These are phyloP conservation scores for Leishmania major DNA, from an alignment of 208 protist species.

Conservation along the genomic window DNA sequence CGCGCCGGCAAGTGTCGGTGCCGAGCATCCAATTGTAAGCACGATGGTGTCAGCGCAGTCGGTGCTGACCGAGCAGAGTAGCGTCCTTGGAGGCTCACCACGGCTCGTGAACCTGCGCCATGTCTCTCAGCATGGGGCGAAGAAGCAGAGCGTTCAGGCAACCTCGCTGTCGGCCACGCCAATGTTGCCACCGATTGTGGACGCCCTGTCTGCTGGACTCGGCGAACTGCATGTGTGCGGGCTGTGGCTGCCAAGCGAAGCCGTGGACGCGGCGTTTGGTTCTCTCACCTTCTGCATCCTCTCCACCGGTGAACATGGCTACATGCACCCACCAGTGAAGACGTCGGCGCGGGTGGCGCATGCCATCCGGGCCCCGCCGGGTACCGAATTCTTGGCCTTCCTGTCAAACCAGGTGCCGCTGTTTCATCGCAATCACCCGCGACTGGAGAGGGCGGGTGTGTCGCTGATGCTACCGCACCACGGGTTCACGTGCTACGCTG, in stretches of 20 bases:
- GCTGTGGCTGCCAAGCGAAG: conserved; percentile 32
- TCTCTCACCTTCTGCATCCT: conserved; percentile 74
- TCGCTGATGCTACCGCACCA: conserved; percentile 65
- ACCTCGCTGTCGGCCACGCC: background rate
- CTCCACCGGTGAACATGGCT: conserved; percentile 65
- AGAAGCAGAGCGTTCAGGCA: background rate
- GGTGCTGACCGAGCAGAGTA: background rate
- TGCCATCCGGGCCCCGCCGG: conserved; percentile 35
- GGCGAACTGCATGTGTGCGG: conserved; percentile 40
- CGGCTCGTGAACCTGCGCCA: background rate
- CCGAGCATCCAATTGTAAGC: background rate
- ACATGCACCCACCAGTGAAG: conserved; percentile 46
- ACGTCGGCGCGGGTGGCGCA: conserved; percentile 20
- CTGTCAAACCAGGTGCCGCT: conserved; percentile 67
- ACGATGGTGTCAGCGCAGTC: background rate
- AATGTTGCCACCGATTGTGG: background rate
- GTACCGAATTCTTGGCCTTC: conserved; percentile 53
- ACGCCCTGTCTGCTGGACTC: background rate
- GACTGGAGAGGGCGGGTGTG: background rate
- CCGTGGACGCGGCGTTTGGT: conserved; percentile 58
- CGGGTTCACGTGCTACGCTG: conserved; percentile 72
- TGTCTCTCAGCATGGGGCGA: background rate
- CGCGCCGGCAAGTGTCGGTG: background rate
- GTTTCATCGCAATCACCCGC: conserved; percentile 61
- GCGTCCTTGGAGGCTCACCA: background rate